Evolutionary conservation across 2,329 filamentous ascomycete species (phyloP).

Genomic region (Neofusicoccum umdonicola): DNA sequence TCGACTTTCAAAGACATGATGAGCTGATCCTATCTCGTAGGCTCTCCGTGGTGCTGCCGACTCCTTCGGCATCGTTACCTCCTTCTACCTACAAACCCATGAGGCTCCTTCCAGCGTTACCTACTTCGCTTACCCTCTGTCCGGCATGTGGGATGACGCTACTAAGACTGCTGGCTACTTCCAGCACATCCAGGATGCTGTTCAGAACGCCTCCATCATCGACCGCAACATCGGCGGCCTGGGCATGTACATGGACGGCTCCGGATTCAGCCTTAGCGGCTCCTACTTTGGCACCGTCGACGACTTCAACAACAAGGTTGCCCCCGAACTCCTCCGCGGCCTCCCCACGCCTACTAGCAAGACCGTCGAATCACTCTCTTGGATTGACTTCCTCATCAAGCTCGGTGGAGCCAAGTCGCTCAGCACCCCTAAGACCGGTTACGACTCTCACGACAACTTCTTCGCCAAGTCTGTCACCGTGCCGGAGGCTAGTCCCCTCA

Average conservation of each 20-base stretch:
- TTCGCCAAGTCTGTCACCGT: slow-evolving; percentile 42
- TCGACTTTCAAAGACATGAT: not conserved
- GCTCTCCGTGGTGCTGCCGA: slow-evolving; percentile 33
- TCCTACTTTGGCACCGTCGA: slow-evolving; percentile 39
- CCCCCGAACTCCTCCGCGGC: slow-evolving; percentile 39
- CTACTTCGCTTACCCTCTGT: slow-evolving; percentile 21
- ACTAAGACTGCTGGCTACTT: slow-evolving; percentile 37
- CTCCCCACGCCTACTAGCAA: slow-evolving; percentile 29
- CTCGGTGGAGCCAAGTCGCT: slow-evolving; percentile 31
- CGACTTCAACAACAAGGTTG: slow-evolving; percentile 39
- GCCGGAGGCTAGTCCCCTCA: slow-evolving; percentile 34
- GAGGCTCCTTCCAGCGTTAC: slow-evolving; percentile 19
- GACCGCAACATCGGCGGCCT: slow-evolving; percentile 42
- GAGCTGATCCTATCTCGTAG: not conserved
- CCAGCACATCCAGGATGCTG: slow-evolving; percentile 42
- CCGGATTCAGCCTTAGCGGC: slow-evolving; percentile 37
- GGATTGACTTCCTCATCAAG: slow-evolving; percentile 44
- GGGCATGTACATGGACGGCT: slow-evolving; percentile 42
- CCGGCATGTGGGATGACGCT: slow-evolving; percentile 28
- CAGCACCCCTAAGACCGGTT: slow-evolving; percentile 31
- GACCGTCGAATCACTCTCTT: slow-evolving; percentile 27
- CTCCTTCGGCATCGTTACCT: slow-evolving; percentile 33
- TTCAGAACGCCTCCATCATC: slow-evolving; percentile 39
- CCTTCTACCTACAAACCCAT: slow-evolving; percentile 24
- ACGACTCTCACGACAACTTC: slow-evolving; percentile 39